These are phyloP conservation scores for Mycogone perniciosa DNA, from an alignment of 2,329 filamentous ascomycete genomes.

Conservation along the genomic window DNA sequence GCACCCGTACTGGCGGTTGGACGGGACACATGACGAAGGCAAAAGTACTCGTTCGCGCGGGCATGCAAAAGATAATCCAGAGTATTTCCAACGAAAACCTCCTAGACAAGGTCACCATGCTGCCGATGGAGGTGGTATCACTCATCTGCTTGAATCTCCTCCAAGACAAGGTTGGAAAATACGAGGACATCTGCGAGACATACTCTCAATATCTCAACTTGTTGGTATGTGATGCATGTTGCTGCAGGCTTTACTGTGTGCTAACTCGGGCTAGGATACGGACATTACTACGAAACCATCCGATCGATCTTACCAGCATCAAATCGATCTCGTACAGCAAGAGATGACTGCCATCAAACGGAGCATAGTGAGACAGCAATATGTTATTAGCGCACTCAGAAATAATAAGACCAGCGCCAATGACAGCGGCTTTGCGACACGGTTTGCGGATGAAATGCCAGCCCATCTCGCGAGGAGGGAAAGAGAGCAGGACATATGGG, in stretches of 20 bases:
- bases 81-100: constrained; percentile 26
- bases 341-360: constrained; percentile 34
- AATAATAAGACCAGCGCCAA: constrained; percentile 12
- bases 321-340: constrained; percentile 34
- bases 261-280: constrained; percentile 25
- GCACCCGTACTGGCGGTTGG: constrained; percentile 19
- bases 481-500: constrained; percentile 2
- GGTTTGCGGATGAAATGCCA: constrained; percentile 9
- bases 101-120: constrained; percentile 30
- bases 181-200: constrained; percentile 33
- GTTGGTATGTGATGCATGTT: constrained; percentile 25
- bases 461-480: neutral
- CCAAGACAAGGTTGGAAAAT: constrained; percentile 31
- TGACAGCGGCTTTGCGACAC: constrained; percentile 1
- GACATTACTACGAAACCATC: constrained; percentile 34
- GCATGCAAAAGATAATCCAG: constrained; percentile 32
- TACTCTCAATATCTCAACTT: constrained; percentile 38
- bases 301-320: constrained; percentile 35
- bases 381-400: constrained; percentile 22
- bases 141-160: constrained; percentile 34
- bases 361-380: constrained; percentile 28
- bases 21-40: constrained; percentile 25
- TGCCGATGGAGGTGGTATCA: constrained; percentile 38
- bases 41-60: constrained; percentile 25
- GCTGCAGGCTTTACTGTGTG: too few species aligned